These are phyloP conservation scores for Caryopteris hybrid DNA, from an alignment of 305 asterid species.

Conservation along the genomic window DNA sequence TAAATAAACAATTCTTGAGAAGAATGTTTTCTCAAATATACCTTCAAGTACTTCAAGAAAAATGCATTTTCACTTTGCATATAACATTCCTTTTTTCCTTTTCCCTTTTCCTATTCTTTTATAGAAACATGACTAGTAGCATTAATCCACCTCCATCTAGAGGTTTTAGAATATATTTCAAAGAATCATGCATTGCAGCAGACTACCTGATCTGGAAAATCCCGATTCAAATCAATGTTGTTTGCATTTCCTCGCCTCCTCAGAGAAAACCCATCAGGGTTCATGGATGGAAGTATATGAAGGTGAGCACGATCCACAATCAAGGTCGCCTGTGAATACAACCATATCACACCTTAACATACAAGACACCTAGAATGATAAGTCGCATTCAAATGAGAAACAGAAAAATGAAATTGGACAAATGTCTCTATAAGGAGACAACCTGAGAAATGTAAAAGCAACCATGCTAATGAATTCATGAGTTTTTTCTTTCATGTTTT, in stretches of 20 bases:
- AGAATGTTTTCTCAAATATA: no score
- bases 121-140: no score
- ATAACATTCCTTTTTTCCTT: no score
- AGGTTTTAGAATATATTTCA: constrained; percentile 3
- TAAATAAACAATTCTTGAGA: no score
- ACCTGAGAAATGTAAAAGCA: neutral
- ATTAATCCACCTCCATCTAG: neutral
- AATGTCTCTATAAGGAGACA: neutral
- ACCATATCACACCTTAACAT: constrained; percentile 6
- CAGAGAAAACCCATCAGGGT: constrained; percentile 75
- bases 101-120: no score
- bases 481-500: neutral
- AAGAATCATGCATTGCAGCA: constrained; percentile 15
- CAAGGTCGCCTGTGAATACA: constrained; percentile 56
- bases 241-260: constrained; percentile 83
- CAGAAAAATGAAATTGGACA: neutral
- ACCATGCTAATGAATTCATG: neutral
- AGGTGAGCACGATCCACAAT: constrained; percentile 80
- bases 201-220: constrained; percentile 90
- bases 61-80: no score
- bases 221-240: constrained; percentile 74
- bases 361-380: constrained; percentile 6
- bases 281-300: constrained; percentile 87
- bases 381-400: neutral
- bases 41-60: no score